Base-by-base conservation (phyloP, 1,284 basidiomycete genomes). In the Marasmius sp. region DNA sequence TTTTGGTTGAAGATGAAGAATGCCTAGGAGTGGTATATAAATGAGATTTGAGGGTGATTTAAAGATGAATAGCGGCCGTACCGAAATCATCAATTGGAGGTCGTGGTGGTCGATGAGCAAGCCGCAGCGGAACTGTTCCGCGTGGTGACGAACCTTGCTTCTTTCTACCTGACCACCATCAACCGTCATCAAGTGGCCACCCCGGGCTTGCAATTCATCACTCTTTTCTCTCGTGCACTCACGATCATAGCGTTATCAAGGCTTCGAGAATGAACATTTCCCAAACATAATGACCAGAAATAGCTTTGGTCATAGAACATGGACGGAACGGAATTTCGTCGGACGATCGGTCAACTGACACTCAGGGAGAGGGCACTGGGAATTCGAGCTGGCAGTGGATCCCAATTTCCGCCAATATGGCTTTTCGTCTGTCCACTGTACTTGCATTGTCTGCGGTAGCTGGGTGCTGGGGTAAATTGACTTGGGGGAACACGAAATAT, bases 1-100 rank as follows among this genome's bases (percentile, higher is more conserved):
- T 97, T 97, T 77, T 95, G 93, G 72, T 97, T 98, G 84, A 97
- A 97, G 66, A 97, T 93, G 79, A 98, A 98, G 86, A 98, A 96
- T 58, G 94, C 95, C 93, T 95, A 38, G 5, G 8, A n/a, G 12
- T 36, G 6, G 6, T 18, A 54, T 54, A 14, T 12, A 2, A 22
- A 16, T 52, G 36, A 10, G 38, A 14, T 37, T 16, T 18, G n/a
- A 14, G 10, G 34, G 3, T 12, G 34, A 14, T 20, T n/a, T n/a
- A 8, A n/a, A 37, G 16, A 54, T 33, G 14, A 10, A 38, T 8
- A 54, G 12, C 12, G 41, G 20, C 37, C 34, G 34, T 54, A 54
- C 52, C 52, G 52, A 54, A 37, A 54, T 54, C 52, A 54, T 54
- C 33, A n/a, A 34, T 16, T n/a, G 33, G 8, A 27, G 50, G 33